Base-by-base conservation (phyloP, 768 basidiomycete species). In the Pleurotus citrinopileatus region DNA sequence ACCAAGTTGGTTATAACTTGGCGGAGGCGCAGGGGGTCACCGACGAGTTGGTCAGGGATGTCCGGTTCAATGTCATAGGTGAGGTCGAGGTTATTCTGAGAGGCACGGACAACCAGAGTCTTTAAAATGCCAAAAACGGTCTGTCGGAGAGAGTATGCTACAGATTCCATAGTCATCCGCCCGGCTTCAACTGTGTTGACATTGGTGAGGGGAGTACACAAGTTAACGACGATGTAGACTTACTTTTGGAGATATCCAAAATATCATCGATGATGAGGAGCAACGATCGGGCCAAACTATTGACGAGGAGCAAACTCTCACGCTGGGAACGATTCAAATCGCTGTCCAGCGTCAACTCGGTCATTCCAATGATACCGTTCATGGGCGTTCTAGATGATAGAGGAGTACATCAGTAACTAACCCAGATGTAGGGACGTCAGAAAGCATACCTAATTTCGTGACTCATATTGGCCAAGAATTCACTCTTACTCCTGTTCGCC, bases 341-440 rank as follows among this genome's bases (percentile, higher is more conserved):
- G 37, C 89, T 94, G 64, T 99, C 96, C 19, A 99, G 83, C 7
- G 96, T 97, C 53, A 99, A 73, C 69, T 96, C 94, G 17, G 96
- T 98, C 94, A 98, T 94, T 13, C 95, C 96, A 60, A 98, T 98
- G 67, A 98, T 98, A 65, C 96, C 96, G 65, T 98, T 99, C 96
- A 98, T 98, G 0, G 96, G 96, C 17, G 96, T 98, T 67, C 96
- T 93, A 65, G 19, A n/a, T 9, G 17, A n/a, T 20, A 36, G 53
- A 48, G 37, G 22, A 36, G 25, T 25, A 5, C n/a, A 9, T 53
- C 53, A 61, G 55, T 34, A 51, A 55, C 37, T 4, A 22, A 4
- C 19, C 45, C 51, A 23, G 34, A 38, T 22, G 22, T 12, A 22
- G 23, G 27, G 51, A 48, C 40, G 22, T 44, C 28, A 46, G 17